Base-by-base conservation (phyloP, 2,329 filamentous ascomycete genomes). In the Xylariaceae sp. region DNA sequence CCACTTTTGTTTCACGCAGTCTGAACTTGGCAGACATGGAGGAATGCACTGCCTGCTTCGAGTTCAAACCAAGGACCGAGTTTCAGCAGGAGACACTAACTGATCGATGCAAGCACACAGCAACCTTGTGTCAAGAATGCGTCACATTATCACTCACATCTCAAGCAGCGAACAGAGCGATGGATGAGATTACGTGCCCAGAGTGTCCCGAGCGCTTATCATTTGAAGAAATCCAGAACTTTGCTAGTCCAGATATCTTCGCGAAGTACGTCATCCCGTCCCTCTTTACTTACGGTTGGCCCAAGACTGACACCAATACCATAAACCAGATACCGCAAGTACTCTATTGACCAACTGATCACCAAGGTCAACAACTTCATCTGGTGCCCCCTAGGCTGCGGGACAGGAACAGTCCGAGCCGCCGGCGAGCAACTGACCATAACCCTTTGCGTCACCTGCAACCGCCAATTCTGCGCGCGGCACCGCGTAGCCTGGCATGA, bases 361-460 rank as follows among this genome's bases (percentile, higher is more conserved):
- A 66, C 68, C 16, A 56, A 63, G 17, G 61, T 71, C 1, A 62
- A 67, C 0, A 70, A 70, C 23, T 82, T 79, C 52, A 59, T 70
- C 12, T 79, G 75, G 72, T 83, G 79, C 52, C 68, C 77, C 1
- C 62, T 73, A 0, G 65, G 63, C 2, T 83, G 79, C 53, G 67
- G 64, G 7, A 71, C 67, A 1, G 77, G 78, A 0, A 77, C 81
- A 50, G 64, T 78, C 2, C 77, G 80, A 37, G 63, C 66, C 2
- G 65, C 59, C 1, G 70, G 70, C 14, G 44, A 53, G 1, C 55
- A 55, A 2, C 63, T 67, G 3, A 68, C 73, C 0, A 72, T 70
- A 16, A 67, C 73, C 32, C 65, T 61, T 14, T 73, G 73, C 55
- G 53, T 62, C 35, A 51, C 58, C 34, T 73, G 74, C 45, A 44